Conservation (phyloP, 2,329 filamentous ascomycete species). For the Neoarthrinium moseri region DNA sequence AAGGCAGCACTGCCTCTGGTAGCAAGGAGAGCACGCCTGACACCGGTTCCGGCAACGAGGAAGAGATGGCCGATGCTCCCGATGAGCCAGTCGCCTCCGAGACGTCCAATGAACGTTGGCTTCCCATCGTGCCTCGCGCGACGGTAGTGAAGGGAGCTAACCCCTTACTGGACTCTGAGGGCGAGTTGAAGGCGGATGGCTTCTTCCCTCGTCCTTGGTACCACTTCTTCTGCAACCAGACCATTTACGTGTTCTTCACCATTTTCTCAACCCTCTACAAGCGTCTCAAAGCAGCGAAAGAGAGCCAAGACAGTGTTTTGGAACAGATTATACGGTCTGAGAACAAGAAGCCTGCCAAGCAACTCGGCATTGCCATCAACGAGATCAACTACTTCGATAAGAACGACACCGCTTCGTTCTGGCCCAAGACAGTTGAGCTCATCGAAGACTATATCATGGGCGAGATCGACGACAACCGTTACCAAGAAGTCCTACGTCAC, state of each 20-base stretch:
- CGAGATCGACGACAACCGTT: conserved; percentile 77
- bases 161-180: conserved; percentile 56
- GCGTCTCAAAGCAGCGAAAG: conserved; percentile 80
- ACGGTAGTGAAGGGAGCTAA: conserved; percentile 54
- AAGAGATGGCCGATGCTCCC: conserved; percentile 65
- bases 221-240: conserved; percentile 89
- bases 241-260: conserved; percentile 91
- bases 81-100: conserved; percentile 61
- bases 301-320: conserved; percentile 69
- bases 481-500: conserved; percentile 87
- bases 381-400: conserved; percentile 74
- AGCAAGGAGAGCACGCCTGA: conserved; percentile 92
- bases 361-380: conserved; percentile 82
- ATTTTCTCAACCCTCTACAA: conserved; percentile 90
- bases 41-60: conserved; percentile 72
- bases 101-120: conserved; percentile 62
- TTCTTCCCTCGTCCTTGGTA: conserved; percentile 78
- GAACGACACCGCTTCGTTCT: conserved; percentile 67
- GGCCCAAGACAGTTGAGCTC: conserved; percentile 79
- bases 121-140: conserved; percentile 59
- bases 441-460: conserved; percentile 84
- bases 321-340: conserved; percentile 73
- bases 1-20: conserved; percentile 72
- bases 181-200: conserved; percentile 71
- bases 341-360: conserved; percentile 75